phyloP scores from a whole-genome alignment of 208 protist species.

The Trichomonas gallinae region DNA sequence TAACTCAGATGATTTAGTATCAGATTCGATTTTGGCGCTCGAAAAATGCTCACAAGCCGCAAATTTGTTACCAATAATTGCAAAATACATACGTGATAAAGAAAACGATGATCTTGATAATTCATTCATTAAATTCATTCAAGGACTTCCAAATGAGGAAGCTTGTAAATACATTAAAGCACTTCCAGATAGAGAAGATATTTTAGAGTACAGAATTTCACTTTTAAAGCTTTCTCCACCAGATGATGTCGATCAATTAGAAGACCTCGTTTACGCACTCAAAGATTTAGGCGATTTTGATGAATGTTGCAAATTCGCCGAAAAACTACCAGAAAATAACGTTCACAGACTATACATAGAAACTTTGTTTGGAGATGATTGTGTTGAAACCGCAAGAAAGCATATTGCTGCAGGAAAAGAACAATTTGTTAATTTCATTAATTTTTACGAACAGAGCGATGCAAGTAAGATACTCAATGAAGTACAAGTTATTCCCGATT shows the following conservation, averaged over 20 bases:
- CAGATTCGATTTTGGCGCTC: not conserved
- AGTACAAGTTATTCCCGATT: not conserved
- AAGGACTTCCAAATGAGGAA: not conserved
- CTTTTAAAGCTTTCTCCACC: not conserved
- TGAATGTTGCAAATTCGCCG: not conserved
- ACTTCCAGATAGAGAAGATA: not conserved
- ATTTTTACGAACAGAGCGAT: not conserved
- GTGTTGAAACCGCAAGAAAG: not conserved
- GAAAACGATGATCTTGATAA: not conserved
- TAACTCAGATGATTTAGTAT: not conserved
- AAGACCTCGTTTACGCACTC: not conserved
- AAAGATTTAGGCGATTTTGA: not conserved
- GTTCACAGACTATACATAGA: not conserved
- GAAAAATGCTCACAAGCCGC: not conserved
- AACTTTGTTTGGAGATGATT: not conserved
- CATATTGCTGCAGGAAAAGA: not conserved
- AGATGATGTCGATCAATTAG: not conserved
- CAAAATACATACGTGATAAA: not conserved
- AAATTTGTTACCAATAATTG: not conserved
- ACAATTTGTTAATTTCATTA: not conserved
- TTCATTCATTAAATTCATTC: not conserved
- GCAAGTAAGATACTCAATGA: not conserved
- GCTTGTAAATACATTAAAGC: not conserved
- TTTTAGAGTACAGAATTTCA: not conserved
- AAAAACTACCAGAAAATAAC: not conserved